Percentiles rank a stretch among this genome's conserved stretches.
phyloP scores from a whole-genome alignment of 2,329 filamentous ascomycete genomes.

The Fusarium verticillioides region DNA sequence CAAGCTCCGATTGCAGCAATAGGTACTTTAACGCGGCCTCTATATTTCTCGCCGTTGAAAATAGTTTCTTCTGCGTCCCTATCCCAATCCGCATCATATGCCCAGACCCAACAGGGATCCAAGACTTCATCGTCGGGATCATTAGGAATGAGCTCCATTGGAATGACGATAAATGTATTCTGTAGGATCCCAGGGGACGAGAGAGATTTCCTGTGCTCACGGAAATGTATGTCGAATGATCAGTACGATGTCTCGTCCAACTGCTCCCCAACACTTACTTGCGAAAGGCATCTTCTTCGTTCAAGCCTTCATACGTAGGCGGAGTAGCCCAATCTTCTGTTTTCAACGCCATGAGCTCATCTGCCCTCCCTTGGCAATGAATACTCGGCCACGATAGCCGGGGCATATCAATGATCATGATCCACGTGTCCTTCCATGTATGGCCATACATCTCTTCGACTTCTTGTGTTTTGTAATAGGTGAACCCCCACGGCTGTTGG shows the following conservation, averaged over 20 bases:
- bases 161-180: not conserved
- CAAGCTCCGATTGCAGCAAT: conserved; percentile 7
- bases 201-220: not conserved
- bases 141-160: rapidly evolving
- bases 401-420: not conserved
- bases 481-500: not conserved
- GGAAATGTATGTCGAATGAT: rapidly evolving
- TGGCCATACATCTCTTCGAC: not conserved
- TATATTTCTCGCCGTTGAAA: conserved; percentile 16
- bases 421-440: not conserved
- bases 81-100: conserved; percentile 36
- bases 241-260: no score
- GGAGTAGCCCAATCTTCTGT: not conserved
- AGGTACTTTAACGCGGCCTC: conserved; percentile 28
- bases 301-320: rapidly evolving
- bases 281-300: not conserved
- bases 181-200: not conserved
- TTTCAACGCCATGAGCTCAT: not conserved
- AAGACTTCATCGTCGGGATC: not conserved
- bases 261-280: rapidly evolving
- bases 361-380: not conserved
- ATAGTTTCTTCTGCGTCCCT: not conserved
- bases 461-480: not conserved
- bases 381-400: not conserved
- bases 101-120: conserved; percentile 32